Evolutionary conservation across 2,329 filamentous ascomycete species (phyloP), one percentile per base, ranked within the genome.

Genomic region (Penicillium sp.): DNA sequence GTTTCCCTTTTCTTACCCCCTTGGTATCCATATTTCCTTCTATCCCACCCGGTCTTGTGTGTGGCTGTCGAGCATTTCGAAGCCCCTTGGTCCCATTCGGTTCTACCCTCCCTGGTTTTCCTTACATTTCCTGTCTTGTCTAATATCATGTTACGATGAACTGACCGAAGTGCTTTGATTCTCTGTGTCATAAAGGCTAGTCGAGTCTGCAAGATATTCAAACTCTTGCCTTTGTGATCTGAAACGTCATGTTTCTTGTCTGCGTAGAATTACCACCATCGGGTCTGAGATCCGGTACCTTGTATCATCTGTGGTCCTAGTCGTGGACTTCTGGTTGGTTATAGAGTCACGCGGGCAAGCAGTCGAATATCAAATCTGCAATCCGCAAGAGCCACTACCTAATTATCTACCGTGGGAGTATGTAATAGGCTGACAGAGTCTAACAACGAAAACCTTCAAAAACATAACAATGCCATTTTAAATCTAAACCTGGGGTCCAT

Each of bases 71-170:
- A 55, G 43, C 47, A 37, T 7, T 15, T 45, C 47, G 42, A 39
- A 58, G 38, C 52, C 58, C 43, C 61, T 56, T 49, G n/a, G 48
- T 54, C 49, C 17, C 51, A 53, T 53, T 53, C 51, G 14, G 35
- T 55, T 63, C 61, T 47, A 34, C 60, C 35, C 41, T 42, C 47
- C 54, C 54, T 54, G 15, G 38, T 43, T 60, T 54, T 57, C 52
- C 55, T 54, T 56, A 55, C 61, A 37, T 50, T 59, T 62, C 50
- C 62, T 65, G 49, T 60, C 55, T 64, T 68, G 59, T 66, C 62
- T 67, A 65, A 67, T 68, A 67, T 65, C 63, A 31, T 31, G 31
- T 64, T 67, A 64, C 54, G 66, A 65, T 65, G 58, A 66, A 66
- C 64, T 57, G 64, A 69, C 64, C 47, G 20, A 47, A 65, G 64